phyloP scores from a whole-genome alignment of 345 rosid genomes.

The Sonneratia caseolaris region DNA sequence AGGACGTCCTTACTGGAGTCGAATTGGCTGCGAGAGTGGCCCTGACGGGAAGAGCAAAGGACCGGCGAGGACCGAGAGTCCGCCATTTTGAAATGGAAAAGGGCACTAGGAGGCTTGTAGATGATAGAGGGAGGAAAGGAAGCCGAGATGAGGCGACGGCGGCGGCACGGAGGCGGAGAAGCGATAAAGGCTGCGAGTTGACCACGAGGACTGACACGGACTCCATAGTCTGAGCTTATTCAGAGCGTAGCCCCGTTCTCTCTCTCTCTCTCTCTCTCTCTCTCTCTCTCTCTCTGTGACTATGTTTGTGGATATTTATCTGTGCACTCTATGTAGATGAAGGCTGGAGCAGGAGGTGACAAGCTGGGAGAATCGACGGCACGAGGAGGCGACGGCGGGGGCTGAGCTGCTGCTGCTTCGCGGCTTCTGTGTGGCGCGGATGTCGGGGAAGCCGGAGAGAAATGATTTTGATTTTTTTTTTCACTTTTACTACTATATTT shows the following conservation, averaged over 20 bases:
- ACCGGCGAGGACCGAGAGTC: conserved; percentile 13
- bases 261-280: too few species aligned
- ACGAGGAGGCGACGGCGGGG: too few species aligned
- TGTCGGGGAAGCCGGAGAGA: too few species aligned
- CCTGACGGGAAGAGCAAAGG: conserved; percentile 19
- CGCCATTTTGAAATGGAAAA: neutral
- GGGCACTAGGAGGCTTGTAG: neutral
- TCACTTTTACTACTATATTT: too few species aligned
- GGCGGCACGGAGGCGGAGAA: neutral
- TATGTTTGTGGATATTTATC: too few species aligned
- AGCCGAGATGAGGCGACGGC: neutral
- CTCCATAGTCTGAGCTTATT: neutral
- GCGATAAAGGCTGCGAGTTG: neutral
- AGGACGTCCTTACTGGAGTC: conserved; percentile 26
- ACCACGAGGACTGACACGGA: conserved; percentile 5
- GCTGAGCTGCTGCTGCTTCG: too few species aligned
- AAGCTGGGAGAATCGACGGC: too few species aligned
- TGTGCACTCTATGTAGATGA: too few species aligned
- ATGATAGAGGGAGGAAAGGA: neutral
- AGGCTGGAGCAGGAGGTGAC: too few species aligned
- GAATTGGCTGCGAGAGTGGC: conserved; percentile 48
- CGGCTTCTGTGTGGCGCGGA: too few species aligned
- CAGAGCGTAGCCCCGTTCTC: neutral
- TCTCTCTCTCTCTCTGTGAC: too few species aligned
- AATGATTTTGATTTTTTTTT: too few species aligned